Percentiles rank a stretch among this genome's conserved stretches.
These are phyloP conservation scores for Saccharata proteae DNA, from an alignment of 2,329 filamentous ascomycete species.

Conservation along the genomic window DNA sequence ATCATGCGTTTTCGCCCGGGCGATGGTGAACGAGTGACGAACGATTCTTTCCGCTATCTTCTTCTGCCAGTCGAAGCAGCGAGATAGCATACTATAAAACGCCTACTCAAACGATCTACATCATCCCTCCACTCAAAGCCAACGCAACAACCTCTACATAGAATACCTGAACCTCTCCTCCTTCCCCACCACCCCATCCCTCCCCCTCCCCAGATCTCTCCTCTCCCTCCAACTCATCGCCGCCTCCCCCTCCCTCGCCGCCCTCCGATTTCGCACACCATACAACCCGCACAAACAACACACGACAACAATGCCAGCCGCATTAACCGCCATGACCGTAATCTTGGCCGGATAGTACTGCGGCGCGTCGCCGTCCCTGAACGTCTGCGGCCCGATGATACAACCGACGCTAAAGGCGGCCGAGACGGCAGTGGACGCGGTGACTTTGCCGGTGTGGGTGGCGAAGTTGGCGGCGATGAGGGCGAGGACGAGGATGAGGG, in stretches of 20 bases:
- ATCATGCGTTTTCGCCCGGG: no score
- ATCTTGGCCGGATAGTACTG: slow-evolving; percentile 29
- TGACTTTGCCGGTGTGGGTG: slow-evolving; percentile 26
- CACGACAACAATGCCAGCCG: neutral
- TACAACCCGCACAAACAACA: neutral
- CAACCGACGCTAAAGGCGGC: slow-evolving; percentile 30
- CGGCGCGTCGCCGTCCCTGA: slow-evolving; percentile 16
- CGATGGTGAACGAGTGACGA: no score
- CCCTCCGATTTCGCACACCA: neutral
- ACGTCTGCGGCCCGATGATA: slow-evolving; percentile 28
- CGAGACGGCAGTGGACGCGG: slow-evolving; percentile 21
- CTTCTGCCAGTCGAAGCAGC: no score
- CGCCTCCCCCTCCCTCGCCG: neutral
- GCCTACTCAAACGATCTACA: no score
- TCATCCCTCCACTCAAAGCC: no score
- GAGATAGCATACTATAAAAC: no score
- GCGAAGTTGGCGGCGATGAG: slow-evolving; percentile 12
- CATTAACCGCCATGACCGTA: slow-evolving; percentile 19
- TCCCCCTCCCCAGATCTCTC: neutral
- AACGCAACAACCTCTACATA: no score
- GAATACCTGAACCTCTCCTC: slow-evolving; percentile 2
- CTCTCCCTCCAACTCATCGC: neutral
- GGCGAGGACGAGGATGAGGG: slow-evolving; percentile 1
- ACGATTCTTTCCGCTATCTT: no score
- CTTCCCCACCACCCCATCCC: neutral